Percentiles rank a stretch among this genome's conserved stretches.
Evolutionary conservation across 352 stramenopile species (phyloP).

Genomic region (Lagenidium sp.): DNA sequence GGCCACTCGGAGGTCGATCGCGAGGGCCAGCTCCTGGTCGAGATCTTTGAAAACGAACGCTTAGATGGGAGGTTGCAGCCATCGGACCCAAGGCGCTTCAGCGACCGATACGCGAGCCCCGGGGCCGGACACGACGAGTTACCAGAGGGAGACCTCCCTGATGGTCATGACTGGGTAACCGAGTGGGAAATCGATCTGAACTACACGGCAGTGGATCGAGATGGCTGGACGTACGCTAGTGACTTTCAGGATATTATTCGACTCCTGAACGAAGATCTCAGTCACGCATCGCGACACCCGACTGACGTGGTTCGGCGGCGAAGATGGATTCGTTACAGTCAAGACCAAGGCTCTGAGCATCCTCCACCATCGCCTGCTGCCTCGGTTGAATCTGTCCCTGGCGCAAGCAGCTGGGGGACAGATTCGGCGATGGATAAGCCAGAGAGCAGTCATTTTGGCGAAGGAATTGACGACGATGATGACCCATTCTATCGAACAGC

Average conservation of each 20-base stretch:
- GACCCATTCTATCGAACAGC: conserved; percentile 82
- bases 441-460: conserved; percentile 17
- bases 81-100: conserved; percentile 66
- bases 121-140: conserved; percentile 54
- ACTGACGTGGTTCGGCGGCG: conserved; percentile 67
- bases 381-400: conserved; percentile 20
- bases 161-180: conserved; percentile 68
- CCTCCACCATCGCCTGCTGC: conserved; percentile 41
- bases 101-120: conserved; percentile 43
- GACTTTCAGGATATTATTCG: conserved; percentile 77
- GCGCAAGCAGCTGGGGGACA: conserved; percentile 34
- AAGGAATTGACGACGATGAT: conserved; percentile 59
- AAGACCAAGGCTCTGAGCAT: conserved; percentile 19
- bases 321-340: conserved; percentile 67
- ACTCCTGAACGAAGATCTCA: conserved; percentile 69
- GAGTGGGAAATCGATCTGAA: conserved; percentile 81
- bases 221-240: conserved; percentile 78
- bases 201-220: conserved; percentile 71
- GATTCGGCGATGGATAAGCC: conserved; percentile 24
- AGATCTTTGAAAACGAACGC: conserved; percentile 84
- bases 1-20: conserved; percentile 46
- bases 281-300: conserved; percentile 74
- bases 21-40: conserved; percentile 58
- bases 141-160: conserved; percentile 50
- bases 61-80: conserved; percentile 63